Evolutionary conservation across 495 filamentous ascomycete genomes (phyloP).

Genomic region (Xylaria palmicola): DNA sequence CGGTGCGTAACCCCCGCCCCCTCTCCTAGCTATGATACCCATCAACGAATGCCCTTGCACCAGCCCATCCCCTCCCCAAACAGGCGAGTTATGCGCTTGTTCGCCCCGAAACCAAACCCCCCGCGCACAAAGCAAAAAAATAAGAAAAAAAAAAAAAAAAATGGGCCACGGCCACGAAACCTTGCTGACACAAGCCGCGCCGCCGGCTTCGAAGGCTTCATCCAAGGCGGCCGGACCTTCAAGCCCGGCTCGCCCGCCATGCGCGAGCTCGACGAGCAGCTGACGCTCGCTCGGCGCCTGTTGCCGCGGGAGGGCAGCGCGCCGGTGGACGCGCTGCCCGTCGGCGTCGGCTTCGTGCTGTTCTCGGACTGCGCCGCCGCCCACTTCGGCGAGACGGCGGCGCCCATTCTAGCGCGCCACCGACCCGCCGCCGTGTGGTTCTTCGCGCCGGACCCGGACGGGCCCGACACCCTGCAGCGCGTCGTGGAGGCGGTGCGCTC

Average conservation of each 20-base stretch:
- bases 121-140: no score
- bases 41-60: no score
- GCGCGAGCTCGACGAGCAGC: slow-evolving; percentile 28
- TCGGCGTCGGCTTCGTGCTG: slow-evolving; percentile 43
- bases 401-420: slow-evolving; percentile 43
- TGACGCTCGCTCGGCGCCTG: slow-evolving; percentile 35
- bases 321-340: slow-evolving; percentile 31
- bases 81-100: no score
- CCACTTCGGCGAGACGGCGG: slow-evolving; percentile 32
- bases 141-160: no score
- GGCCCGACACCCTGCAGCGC: slow-evolving; percentile 47
- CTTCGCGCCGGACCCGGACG: slow-evolving; percentile 59
- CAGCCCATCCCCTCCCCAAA: no score
- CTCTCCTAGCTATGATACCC: not conserved
- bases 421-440: slow-evolving; percentile 71
- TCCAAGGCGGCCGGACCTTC: slow-evolving; percentile 38
- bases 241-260: slow-evolving; percentile 27
- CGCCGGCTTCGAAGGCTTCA: slow-evolving; percentile 31
- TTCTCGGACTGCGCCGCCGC: slow-evolving; percentile 22
- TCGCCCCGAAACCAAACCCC: no score
- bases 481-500: slow-evolving; percentile 27
- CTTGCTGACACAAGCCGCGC: not conserved
- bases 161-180: no score
- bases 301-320: slow-evolving; percentile 25
- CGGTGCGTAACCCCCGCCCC: slow-evolving; percentile 35